phyloP scores from a whole-genome alignment of 192 early-diverging fungal species.

The Linderina pennispora region DNA sequence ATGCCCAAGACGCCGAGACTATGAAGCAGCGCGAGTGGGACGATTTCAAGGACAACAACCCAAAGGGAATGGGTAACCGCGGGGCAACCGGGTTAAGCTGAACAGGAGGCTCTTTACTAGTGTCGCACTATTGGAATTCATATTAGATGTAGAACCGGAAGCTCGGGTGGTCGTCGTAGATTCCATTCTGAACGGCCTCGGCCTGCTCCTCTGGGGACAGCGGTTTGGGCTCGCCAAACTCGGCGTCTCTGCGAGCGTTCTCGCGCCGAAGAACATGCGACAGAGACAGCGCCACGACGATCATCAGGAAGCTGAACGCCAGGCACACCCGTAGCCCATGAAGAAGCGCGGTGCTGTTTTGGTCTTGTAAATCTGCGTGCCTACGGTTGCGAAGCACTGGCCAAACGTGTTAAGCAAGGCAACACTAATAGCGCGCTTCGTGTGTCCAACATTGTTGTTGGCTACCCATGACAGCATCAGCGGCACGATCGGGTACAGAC shows the following conservation, averaged over 20 bases:
- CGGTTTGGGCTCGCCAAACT: constrained; percentile 13
- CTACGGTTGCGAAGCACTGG: constrained; percentile 69
- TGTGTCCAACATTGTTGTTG: constrained; percentile 63
- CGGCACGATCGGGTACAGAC: constrained; percentile 49
- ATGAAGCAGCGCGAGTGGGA: constrained; percentile 84
- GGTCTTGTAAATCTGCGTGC: constrained; percentile 65
- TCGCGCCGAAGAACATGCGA: constrained; percentile 52
- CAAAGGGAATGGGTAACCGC: constrained; percentile 62
- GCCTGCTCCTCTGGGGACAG: constrained; percentile 29
- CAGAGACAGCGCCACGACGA: constrained; percentile 45
- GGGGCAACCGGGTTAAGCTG: constrained; percentile 41
- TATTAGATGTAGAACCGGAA: constrained; percentile 37
- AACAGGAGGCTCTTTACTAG: background rate
- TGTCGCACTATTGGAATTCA: background rate
- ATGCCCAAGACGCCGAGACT: constrained; percentile 77
- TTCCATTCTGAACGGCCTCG: constrained; percentile 17
- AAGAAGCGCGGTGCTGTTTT: constrained; percentile 54
- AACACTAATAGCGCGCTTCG: constrained; percentile 62
- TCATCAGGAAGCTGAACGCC: constrained; percentile 47
- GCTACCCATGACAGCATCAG: constrained; percentile 61
- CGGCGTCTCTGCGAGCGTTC: constrained; percentile 42
- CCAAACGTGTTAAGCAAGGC: constrained; percentile 63
- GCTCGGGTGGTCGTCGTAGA: constrained; percentile 41
- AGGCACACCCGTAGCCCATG: constrained; percentile 47
- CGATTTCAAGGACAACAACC: constrained; percentile 80